Evolutionary conservation across 2,329 filamentous ascomycete species (phyloP), one percentile per base, ranked within the genome.

Genomic region (Coniochaeta sp.): DNA sequence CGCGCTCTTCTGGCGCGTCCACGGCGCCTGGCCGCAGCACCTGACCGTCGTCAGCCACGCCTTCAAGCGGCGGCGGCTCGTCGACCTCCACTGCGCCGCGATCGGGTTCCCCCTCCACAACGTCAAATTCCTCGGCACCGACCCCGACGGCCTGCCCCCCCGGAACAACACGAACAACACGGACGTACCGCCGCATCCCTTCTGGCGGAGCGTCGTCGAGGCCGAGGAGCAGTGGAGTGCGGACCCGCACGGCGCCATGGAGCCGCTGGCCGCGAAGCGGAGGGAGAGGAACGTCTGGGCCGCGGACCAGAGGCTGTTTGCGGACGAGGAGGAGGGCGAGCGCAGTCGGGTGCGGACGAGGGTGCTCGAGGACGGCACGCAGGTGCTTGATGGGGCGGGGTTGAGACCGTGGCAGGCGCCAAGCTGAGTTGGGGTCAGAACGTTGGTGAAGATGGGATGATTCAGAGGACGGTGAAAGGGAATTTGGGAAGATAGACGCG

Each of bases 21-120:
- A 75, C 62, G 62, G 69, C 7, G 36, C 36, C 10, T 91, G 87
- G 79, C 88, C 89, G 0, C 57, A 59, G 1, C 74, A 72, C 5
- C 68, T 91, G 17, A 89, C 84, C 19, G 76, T 91, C 22, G 76
- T 91, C 44, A 88, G 86, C 65, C 88, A 91, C 68, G 83, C 74
- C 6, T 92, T 92, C 73, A 92, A 92, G 71, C 75, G 78, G 17
- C 69, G 73, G 9, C 79, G 89, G 1, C 83, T 91, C 26, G 72
- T 88, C 57, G 79, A 86, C 32, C 78, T 81, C 2, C 89, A 92
- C 74, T 84, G 86, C 64, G 74, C 71, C 6, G 87, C 87, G 16
- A 75, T 91, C n/a, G 78, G 79, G 0, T 85, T 82, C 58, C 77
- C 81, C 0, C 61, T 74, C 0, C 67, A 75, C 0, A 70, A 71